A percentile compares a stretch with the other conserved stretches of the same genome.
Evolutionary conservation across 2,329 filamentous ascomycete species (phyloP).

Genomic region (Tolypocladium tropicale): DNA sequence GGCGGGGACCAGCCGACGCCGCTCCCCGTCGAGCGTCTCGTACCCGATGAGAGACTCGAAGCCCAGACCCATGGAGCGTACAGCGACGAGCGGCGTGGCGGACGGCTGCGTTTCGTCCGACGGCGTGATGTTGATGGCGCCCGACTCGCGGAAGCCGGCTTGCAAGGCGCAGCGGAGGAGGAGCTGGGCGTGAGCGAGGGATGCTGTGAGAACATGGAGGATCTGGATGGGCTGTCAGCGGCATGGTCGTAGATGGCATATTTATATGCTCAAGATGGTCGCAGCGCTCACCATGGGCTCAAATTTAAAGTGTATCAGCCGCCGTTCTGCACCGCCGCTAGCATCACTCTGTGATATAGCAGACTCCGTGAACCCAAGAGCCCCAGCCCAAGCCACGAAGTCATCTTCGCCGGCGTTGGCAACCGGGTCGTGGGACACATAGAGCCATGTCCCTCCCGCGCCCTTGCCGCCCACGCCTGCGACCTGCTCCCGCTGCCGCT

Average conservation of each 20-base stretch:
- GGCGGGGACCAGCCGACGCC: constrained; percentile 46
- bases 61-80: constrained; percentile 72
- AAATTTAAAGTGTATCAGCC: constrained; percentile 77
- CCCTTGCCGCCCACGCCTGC: constrained; percentile 76
- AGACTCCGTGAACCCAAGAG: constrained; percentile 14
- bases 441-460: constrained; percentile 74
- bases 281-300: constrained; percentile 77
- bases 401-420: constrained; percentile 7
- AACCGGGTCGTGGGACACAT: constrained; percentile 69
- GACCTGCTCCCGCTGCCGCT: constrained; percentile 14
- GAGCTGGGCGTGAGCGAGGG: constrained; percentile 61
- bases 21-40: constrained; percentile 22
- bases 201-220: constrained; percentile 75
- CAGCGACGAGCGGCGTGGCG: constrained; percentile 63
- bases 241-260: neutral
- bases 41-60: constrained; percentile 74
- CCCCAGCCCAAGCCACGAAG: constrained; percentile 18
- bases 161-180: constrained; percentile 66
- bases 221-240: constrained; percentile 49
- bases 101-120: constrained; percentile 18
- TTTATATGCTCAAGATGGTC: neutral
- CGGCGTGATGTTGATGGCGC: constrained; percentile 56
- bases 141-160: constrained; percentile 84
- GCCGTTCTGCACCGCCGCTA: constrained; percentile 20
- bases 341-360: constrained; percentile 14